Conservation (phyloP, 1,284 basidiomycete genomes). For the Ustilago crameri region DNA sequence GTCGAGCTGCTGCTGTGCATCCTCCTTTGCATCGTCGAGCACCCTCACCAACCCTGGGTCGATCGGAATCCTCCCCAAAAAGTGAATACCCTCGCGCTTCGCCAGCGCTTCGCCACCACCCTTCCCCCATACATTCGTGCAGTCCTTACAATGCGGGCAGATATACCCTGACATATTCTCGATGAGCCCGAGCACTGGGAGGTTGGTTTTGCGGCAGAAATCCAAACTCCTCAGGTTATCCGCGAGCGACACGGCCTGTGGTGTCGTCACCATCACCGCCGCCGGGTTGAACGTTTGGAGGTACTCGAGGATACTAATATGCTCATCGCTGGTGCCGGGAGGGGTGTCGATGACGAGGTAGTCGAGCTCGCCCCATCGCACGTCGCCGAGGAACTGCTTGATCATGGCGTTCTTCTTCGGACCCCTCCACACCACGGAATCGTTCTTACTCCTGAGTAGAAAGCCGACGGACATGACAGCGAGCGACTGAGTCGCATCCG, state of each 20-base stretch:
- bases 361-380: conserved; percentile 95
- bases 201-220: conserved; percentile 85
- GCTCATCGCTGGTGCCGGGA: conserved; percentile 96
- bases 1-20: conserved; percentile 26
- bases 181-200: conserved; percentile 91
- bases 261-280: conserved; percentile 93
- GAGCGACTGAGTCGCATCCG: conserved; percentile 71
- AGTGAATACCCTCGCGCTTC: conserved; percentile 77
- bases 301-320: conserved; percentile 93
- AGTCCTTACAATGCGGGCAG: conserved; percentile 84
- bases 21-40: conserved; percentile 77
- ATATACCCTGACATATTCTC: conserved; percentile 99
- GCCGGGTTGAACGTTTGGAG: conserved; percentile 77
- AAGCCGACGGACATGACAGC: conserved; percentile 98
- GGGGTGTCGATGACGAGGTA: conserved; percentile 97
- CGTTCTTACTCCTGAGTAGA: conserved; percentile 85
- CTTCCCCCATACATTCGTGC: conserved; percentile 93
- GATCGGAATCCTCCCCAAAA: conserved; percentile 90
- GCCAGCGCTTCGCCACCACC: conserved; percentile 85
- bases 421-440: conserved; percentile 96
- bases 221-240: conserved; percentile 96
- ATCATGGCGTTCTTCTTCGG: conserved; percentile 99
- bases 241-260: conserved; percentile 93
- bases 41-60: conserved; percentile 90
- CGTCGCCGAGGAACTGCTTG: conserved; percentile 93